phyloP scores from a whole-genome alignment of 2,329 filamentous ascomycete species.

The Clonostachys byssicola region DNA sequence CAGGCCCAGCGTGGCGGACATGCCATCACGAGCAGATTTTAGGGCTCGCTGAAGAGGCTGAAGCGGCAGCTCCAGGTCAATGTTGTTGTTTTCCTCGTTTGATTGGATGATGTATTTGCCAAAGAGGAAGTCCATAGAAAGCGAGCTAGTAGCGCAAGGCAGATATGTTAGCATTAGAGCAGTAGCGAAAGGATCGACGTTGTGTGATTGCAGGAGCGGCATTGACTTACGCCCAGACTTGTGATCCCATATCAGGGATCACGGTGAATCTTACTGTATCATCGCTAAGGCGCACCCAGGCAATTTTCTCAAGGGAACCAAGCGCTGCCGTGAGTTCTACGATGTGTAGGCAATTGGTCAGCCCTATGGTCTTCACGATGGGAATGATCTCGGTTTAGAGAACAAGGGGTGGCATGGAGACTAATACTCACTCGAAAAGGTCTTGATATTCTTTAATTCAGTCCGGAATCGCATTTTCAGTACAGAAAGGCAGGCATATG shows the following conservation, averaged over 20 bases:
- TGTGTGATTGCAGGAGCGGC: background rate
- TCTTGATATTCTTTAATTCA: constrained; percentile 61
- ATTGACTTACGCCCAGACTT: constrained; percentile 83
- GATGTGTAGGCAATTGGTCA: background rate
- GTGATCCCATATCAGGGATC: constrained; percentile 88
- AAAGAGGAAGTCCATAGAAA: constrained; percentile 80
- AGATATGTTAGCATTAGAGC: too few relatives aligned
- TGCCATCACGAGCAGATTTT: constrained; percentile 77
- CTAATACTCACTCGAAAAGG: constrained; percentile 52
- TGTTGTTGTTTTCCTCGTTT: constrained; percentile 76
- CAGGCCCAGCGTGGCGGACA: constrained; percentile 78
- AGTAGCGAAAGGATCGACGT: too few relatives aligned
- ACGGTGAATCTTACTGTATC: constrained; percentile 90
- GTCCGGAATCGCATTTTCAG: constrained; percentile 61
- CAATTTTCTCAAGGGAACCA: constrained; percentile 71
- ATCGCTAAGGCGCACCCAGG: constrained; percentile 86
- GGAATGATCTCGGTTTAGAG: background rate
- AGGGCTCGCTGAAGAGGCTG: constrained; percentile 85
- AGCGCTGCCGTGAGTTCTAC: constrained; percentile 61
- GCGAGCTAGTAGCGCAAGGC: constrained; percentile 33
- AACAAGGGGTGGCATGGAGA: background rate
- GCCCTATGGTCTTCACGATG: background rate
- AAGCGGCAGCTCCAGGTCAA: constrained; percentile 95
- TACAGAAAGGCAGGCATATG: background rate
- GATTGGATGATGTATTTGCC: constrained; percentile 82